These are phyloP conservation scores for Paralagenidium karlingii DNA, from an alignment of 352 stramenopile genomes.

Conservation along the genomic window DNA sequence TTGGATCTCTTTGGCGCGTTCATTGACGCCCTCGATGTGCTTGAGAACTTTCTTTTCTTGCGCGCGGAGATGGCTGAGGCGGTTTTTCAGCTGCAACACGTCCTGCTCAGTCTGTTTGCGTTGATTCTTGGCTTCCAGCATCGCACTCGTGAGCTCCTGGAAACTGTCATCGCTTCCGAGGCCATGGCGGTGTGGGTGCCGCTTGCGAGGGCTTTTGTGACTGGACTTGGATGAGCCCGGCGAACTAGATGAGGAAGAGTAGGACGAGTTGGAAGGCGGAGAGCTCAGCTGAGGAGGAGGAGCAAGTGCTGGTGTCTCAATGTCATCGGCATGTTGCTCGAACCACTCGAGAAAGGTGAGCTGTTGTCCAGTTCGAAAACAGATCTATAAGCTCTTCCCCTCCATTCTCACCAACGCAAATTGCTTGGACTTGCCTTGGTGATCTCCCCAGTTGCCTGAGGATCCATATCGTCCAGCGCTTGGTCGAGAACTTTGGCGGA, in stretches of 20 bases:
- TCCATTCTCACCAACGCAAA: no score
- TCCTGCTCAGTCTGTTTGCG: constrained; percentile 40
- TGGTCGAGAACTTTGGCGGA: constrained; percentile 29
- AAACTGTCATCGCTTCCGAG: constrained; percentile 21
- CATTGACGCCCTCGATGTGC: constrained; percentile 56
- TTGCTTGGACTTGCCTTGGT: no score
- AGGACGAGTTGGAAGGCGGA: no score
- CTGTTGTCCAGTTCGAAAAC: constrained; percentile 2
- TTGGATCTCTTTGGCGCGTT: constrained; percentile 43
- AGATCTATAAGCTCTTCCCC: not conserved
- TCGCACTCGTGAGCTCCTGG: constrained; percentile 28
- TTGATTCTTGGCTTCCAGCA: constrained; percentile 49
- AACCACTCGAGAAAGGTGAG: constrained; percentile 65
- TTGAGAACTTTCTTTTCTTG: constrained; percentile 43
- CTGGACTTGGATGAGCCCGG: no score
- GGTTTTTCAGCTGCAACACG: constrained; percentile 43
- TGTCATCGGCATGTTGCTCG: constrained; percentile 45
- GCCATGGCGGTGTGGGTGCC: no score
- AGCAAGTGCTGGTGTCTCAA: no score
- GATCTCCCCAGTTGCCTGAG: constrained; percentile 50
- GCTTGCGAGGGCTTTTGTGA: no score
- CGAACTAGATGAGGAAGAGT: no score
- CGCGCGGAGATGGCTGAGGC: constrained; percentile 37
- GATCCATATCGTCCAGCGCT: constrained; percentile 57
- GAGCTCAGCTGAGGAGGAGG: no score